Evolutionary conservation across 2,329 filamentous ascomycete species (phyloP).

Genomic region (Macrophomina pseudophaseolina): DNA sequence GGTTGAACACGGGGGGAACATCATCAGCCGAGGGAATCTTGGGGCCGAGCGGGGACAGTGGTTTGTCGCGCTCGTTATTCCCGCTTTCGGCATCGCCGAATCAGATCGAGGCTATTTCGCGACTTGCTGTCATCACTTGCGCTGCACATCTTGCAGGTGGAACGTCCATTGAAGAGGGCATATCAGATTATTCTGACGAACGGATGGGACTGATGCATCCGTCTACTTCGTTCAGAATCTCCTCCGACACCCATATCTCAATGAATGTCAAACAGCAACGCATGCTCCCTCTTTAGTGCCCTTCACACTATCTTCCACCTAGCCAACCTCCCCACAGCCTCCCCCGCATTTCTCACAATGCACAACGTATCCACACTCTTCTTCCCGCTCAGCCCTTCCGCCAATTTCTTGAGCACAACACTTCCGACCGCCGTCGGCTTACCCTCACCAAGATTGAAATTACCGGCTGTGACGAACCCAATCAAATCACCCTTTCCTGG

Average conservation of each 20-base stretch:
- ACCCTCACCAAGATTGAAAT: constrained; percentile 79
- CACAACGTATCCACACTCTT: constrained; percentile 60
- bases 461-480: constrained; percentile 88
- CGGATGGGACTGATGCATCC: too few relatives aligned
- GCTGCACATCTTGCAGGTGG: too few relatives aligned
- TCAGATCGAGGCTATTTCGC: constrained; percentile 1
- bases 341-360: constrained; percentile 81
- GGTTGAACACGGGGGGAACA: neutral
- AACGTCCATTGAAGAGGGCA: too few relatives aligned
- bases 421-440: constrained; percentile 76
- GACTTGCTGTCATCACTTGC: neutral
- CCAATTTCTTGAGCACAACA: constrained; percentile 65
- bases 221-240: too few relatives aligned
- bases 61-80: neutral
- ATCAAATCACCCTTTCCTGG: constrained; percentile 78
- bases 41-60: neutral
- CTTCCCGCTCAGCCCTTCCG: constrained; percentile 50
- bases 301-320: constrained; percentile 64
- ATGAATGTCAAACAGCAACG: too few relatives aligned
- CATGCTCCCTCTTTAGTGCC: neutral
- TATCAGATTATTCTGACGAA: too few relatives aligned
- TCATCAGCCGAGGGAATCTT: constrained; percentile 10
- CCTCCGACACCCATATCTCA: too few relatives aligned
- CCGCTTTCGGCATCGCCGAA: constrained; percentile 4
- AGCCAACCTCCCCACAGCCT: constrained; percentile 77